A percentile compares a stretch with the other conserved stretches of the same genome.
Conservation (phyloP, 1,284 basidiomycete genomes). For the Hymenochaete sp. region DNA sequence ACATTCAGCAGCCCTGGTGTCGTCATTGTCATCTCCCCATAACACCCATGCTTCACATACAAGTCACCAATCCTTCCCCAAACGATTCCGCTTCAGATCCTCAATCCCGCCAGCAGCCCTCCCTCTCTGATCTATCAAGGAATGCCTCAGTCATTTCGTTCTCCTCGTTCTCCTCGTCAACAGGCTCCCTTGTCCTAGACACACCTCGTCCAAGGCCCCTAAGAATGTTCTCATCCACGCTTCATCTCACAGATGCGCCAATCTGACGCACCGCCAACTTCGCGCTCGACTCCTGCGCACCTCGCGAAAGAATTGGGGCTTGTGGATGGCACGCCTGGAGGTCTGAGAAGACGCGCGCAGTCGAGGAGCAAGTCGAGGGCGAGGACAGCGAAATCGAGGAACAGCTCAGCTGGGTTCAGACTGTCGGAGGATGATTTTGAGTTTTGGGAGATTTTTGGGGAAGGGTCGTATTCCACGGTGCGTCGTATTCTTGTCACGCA, state of each 20-base stretch:
- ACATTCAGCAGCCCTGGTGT: too few relatives aligned
- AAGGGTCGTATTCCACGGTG: conserved; percentile 75
- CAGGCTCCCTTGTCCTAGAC: conserved; percentile 33
- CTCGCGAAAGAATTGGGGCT: conserved; percentile 50
- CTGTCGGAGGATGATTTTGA: conserved; percentile 55
- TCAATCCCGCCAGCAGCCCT: conserved; percentile 27
- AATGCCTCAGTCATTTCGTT: conserved; percentile 70
- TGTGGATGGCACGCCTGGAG: conserved; percentile 25
- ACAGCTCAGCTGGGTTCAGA: conserved; percentile 40
- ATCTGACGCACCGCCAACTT: conserved; percentile 40
- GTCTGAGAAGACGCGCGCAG: conserved; percentile 23
- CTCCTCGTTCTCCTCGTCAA: conserved; percentile 51
- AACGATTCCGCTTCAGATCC: too few relatives aligned
- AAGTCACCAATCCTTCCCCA: conserved; percentile 31
- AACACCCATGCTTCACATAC: conserved; percentile 39
- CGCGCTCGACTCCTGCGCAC: conserved; percentile 44
- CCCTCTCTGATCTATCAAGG: conserved; percentile 58
- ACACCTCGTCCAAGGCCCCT: conserved; percentile 48
- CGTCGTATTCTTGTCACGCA: conserved; percentile 23
- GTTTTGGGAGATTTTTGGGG: conserved; percentile 63
- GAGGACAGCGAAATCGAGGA: conserved; percentile 28
- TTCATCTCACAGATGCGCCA: conserved; percentile 53
- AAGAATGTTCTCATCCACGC: conserved; percentile 58
- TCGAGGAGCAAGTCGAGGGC: conserved; percentile 29
- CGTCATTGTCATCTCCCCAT: too few relatives aligned